These are phyloP conservation scores for Drechslera avenae DNA, from an alignment of 2,329 filamentous ascomycete species.

Conservation along the genomic window DNA sequence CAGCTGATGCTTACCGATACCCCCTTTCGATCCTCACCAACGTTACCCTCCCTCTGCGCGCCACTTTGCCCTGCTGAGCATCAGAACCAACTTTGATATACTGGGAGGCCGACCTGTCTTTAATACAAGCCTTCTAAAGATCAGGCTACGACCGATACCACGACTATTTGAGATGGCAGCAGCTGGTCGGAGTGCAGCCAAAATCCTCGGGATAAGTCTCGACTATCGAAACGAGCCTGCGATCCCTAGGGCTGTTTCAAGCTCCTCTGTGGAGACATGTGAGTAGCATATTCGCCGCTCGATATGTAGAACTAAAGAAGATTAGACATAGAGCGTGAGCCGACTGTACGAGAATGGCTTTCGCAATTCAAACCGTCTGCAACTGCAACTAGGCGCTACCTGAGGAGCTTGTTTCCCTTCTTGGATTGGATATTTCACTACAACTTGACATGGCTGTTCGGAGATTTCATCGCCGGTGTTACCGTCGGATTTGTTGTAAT, in stretches of 20 bases:
- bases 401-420: conserved; percentile 81
- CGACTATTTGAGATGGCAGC: conserved; percentile 48
- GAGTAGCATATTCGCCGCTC: neutral
- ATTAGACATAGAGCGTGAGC: conserved; percentile 81
- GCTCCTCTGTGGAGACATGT: conserved; percentile 65
- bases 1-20: neutral
- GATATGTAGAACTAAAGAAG: conserved; percentile 47
- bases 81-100: too few species aligned
- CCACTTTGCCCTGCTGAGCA: too few species aligned
- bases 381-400: conserved; percentile 63
- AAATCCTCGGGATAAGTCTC: conserved; percentile 80
- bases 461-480: conserved; percentile 84
- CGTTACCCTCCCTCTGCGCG: too few species aligned
- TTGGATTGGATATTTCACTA: conserved; percentile 86
- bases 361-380: conserved; percentile 64
- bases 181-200: conserved; percentile 76
- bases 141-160: neutral
- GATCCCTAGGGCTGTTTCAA: conserved; percentile 75
- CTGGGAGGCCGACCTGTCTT: too few species aligned
- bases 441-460: conserved; percentile 85
- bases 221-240: conserved; percentile 71
- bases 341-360: conserved; percentile 75
- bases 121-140: neutral
- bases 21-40: conserved; percentile 1
- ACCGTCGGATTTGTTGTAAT: conserved; percentile 82